Percentiles rank a stretch among this genome's conserved stretches.
Evolutionary conservation across 176 grass and related monocot species (phyloP).

Genomic region (Oryza officinalis): DNA sequence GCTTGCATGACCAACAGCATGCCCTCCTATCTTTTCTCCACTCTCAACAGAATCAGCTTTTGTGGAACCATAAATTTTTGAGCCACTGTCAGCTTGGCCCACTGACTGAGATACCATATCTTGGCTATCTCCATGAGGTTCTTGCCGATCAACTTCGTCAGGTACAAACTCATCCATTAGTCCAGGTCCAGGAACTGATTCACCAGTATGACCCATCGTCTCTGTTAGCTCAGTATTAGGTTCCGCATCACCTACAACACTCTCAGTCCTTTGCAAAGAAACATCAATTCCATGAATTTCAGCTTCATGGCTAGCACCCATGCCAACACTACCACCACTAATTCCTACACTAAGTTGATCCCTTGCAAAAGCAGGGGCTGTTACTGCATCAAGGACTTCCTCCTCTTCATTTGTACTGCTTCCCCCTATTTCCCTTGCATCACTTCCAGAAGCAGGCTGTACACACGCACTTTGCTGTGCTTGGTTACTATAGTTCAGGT

Average conservation of each 20-base stretch:
- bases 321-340: slow-evolving; percentile 94
- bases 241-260: slow-evolving; percentile 85
- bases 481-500: slow-evolving; percentile 94
- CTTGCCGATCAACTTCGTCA: slow-evolving; percentile 63
- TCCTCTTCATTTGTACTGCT: slow-evolving; percentile 98
- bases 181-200: slow-evolving; percentile 83
- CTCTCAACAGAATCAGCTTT: slow-evolving; percentile 98
- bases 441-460: slow-evolving; percentile 82
- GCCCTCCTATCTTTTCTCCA: slow-evolving; percentile 74
- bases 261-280: slow-evolving; percentile 83
- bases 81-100: slow-evolving; percentile 89
- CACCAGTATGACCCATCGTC: slow-evolving; percentile 93
- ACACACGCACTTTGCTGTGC: slow-evolving; percentile 83
- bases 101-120: slow-evolving; percentile 80
- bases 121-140: slow-evolving; percentile 83
- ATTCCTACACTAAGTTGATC: slow-evolving; percentile 88
- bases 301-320: slow-evolving; percentile 96
- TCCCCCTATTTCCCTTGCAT: slow-evolving; percentile 82
- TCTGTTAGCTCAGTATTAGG: slow-evolving; percentile 84
- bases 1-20: slow-evolving; percentile 56
- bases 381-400: slow-evolving; percentile 92
- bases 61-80: slow-evolving; percentile 74
- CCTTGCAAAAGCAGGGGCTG: slow-evolving; percentile 62
- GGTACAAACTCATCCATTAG: slow-evolving; percentile 83
- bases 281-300: slow-evolving; percentile 93